These are phyloP conservation scores for Metschnikowia chrysomelidarum DNA, from an alignment of 805 yeast genomes.

Conservation along the genomic window DNA sequence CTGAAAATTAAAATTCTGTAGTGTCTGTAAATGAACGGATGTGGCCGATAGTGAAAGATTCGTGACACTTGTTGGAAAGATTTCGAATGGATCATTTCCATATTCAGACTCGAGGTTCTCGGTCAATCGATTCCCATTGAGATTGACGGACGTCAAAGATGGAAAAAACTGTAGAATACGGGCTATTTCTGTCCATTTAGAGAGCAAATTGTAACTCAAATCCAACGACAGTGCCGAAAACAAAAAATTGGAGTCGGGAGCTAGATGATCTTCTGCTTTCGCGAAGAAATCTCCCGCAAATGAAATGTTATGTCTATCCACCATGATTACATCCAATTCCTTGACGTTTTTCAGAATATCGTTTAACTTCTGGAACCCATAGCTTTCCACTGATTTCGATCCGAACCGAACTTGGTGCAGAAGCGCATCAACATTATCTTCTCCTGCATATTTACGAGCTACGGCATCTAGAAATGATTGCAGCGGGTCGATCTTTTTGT, in stretches of 20 bases:
- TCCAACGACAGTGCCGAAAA: constrained; percentile 12
- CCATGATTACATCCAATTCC: constrained; percentile 46
- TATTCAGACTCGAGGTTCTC: neutral
- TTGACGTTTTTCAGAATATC: constrained; percentile 46
- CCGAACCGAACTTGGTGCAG: constrained; percentile 47
- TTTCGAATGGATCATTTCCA: neutral
- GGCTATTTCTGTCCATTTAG: constrained; percentile 27
- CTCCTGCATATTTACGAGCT: constrained; percentile 42
- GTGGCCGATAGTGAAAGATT: constrained; percentile 30
- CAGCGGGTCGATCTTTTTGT: constrained; percentile 29
- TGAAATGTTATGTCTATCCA: constrained; percentile 43
- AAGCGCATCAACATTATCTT: constrained; percentile 16
- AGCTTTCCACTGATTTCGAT: constrained; percentile 54
- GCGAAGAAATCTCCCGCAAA: neutral
- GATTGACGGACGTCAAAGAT: constrained; percentile 38
- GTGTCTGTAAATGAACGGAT: constrained; percentile 13
- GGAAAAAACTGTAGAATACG: constrained; percentile 37
- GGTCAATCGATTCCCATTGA: constrained; percentile 54
- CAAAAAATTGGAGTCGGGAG: neutral
- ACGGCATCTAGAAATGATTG: constrained; percentile 49
- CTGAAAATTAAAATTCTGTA: constrained; percentile 34
- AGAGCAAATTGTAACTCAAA: constrained; percentile 16
- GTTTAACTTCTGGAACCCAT: constrained; percentile 62
- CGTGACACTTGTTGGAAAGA: constrained; percentile 13
- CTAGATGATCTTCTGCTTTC: neutral